A percentile compares a stretch with the other conserved stretches of the same genome.
These are phyloP conservation scores for Thinopyrum elongatum DNA, from an alignment of 176 grass and related monocot species.

Conservation along the genomic window DNA sequence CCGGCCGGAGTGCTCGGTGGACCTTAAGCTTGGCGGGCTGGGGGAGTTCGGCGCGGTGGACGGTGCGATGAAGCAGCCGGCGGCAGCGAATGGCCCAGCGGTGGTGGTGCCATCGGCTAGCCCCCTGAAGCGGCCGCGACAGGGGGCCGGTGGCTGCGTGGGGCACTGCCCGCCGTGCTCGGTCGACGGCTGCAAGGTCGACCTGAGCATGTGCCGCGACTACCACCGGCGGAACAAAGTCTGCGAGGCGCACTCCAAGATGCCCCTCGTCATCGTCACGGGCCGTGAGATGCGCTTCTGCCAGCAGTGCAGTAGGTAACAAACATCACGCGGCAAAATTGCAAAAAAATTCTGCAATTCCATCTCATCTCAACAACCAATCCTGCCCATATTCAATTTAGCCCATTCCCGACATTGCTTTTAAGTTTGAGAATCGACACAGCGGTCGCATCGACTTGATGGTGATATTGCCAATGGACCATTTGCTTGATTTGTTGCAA, in stretches of 20 bases:
- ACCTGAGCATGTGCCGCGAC: no score
- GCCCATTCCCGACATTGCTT: background rate
- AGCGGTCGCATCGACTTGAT: background rate
- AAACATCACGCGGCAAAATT: background rate
- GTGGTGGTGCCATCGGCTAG: conserved; percentile 20
- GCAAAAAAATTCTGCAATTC: background rate
- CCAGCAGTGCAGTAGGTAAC: conserved; percentile 97
- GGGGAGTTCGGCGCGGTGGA: conserved; percentile 32
- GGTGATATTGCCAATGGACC: background rate
- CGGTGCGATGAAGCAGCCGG: conserved; percentile 8
- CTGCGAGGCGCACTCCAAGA: conserved; percentile 92
- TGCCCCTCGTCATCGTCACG: conserved; percentile 68
- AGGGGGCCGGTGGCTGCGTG: background rate
- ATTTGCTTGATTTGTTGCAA: background rate
- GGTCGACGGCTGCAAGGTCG: conserved; percentile 81
- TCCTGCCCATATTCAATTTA: conserved; percentile 5
- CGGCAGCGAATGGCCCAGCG: conserved; percentile 19
- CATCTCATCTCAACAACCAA: background rate
- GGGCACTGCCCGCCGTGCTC: conserved; percentile 51
- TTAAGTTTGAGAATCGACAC: no score
- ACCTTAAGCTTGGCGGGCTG: conserved; percentile 82
- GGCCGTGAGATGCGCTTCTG: conserved; percentile 90
- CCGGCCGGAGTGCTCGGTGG: conserved; percentile 61
- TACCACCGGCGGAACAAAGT: conserved; percentile 94
- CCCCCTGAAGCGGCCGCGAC: conserved; percentile 43